phyloP scores from a whole-genome alignment of 805 yeast genomes.

The Starmera dryadoides region DNA sequence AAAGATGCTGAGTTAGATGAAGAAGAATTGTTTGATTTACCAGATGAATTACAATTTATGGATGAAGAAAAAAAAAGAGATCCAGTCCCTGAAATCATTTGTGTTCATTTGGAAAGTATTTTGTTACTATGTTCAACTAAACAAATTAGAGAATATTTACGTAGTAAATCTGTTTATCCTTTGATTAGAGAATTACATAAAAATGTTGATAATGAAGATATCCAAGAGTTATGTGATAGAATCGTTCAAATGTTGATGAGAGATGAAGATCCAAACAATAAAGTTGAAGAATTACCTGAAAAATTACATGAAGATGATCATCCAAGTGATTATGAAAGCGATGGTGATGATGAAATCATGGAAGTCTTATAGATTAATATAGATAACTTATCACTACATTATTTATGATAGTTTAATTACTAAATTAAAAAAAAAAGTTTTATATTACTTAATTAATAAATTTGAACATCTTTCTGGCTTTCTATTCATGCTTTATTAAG shows the following conservation, averaged over 20 bases:
- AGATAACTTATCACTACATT: not conserved
- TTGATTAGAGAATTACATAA: conserved; percentile 82
- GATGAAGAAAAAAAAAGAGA: conserved; percentile 76
- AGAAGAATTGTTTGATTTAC: conserved; percentile 82
- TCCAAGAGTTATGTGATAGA: conserved; percentile 71
- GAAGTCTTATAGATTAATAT: conserved; percentile 22
- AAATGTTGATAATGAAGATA: conserved; percentile 35
- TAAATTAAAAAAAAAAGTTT: not conserved
- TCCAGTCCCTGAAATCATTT: conserved; percentile 54
- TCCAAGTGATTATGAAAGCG: conserved; percentile 12
- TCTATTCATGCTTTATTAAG: not conserved
- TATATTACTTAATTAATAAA: too few species aligned
- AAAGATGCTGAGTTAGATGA: conserved; percentile 62
- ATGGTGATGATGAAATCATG: conserved; percentile 24
- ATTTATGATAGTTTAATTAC: too few species aligned
- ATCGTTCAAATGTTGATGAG: conserved; percentile 88
- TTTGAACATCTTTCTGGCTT: not conserved
- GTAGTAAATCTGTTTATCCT: conserved; percentile 81
- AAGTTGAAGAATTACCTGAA: conserved; percentile 38
- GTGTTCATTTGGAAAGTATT: conserved; percentile 72
- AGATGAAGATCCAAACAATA: conserved; percentile 60
- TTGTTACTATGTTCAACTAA: conserved; percentile 73
- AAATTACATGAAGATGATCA: conserved; percentile 45
- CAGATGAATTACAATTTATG: conserved; percentile 79
- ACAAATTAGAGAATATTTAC: conserved; percentile 64